Evolutionary conservation across 2,329 filamentous ascomycete genomes (phyloP), one percentile per base, ranked within the genome.

Genomic region (Colletotrichum eleusines): DNA sequence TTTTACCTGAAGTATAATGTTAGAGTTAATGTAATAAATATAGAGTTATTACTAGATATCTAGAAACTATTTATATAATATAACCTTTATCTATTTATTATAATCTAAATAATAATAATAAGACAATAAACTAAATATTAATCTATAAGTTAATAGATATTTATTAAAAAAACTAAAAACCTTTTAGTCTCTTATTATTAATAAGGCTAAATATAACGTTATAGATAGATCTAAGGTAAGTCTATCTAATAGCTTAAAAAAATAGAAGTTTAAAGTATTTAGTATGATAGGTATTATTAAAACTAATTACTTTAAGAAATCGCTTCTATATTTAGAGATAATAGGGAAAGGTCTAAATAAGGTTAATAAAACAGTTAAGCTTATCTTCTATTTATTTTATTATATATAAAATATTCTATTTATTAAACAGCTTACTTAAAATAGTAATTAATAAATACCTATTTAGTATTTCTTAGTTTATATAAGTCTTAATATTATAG

Each of bases 301-400:
- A 50, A n/a, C n/a, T 50, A 73, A 69, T 50, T 14, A 26, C 46
- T 26, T 57, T 57, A 57, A 11, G 20, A 48, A 63, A 50, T 62
- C 72, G 33, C 66, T 73, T 38, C 60, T 73, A 50, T 72, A 73
- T 20, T 63, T 73, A 48, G 11, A 72, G 48, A 40, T 70, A 70
- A 38, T 66, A 72, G 33, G 70, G 44, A 28, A 74, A 74, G 1
- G 71, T 67, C 63, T 55, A 74, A 31, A 74, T 66, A 62, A 74
- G 51, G 8, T 68, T 63, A 68, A 74, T 31, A 14, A 74, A 70
- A 6, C 69, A 66, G 42, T 70, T 57, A 3, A 66, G 68, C 2
- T 74, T 38, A 54, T 74, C 50, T 8, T n/a, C n/a, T n/a, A n/a
- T n/a, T n/a, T n/a, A n/a, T n/a, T n/a, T n/a, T n/a, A n/a, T n/a